A percentile compares a stretch with the other conserved stretches of the same genome.
phyloP scores from a whole-genome alignment of 2,329 filamentous ascomycete species.

The Apiospora rasikravindrae region DNA sequence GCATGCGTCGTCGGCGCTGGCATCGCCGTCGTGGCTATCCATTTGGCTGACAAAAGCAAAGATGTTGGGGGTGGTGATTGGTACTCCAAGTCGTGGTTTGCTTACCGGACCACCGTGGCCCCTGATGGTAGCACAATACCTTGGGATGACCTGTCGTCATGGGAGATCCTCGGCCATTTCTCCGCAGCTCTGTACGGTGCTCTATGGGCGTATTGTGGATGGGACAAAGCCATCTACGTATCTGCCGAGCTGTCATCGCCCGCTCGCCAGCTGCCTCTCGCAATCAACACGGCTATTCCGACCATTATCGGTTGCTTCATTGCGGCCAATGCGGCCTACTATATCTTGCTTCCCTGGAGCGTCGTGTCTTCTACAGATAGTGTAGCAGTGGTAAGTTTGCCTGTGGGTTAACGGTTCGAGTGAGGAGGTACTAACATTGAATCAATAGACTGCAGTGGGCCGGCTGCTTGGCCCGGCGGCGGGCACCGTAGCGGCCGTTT shows the following conservation, averaged over 20 bases:
- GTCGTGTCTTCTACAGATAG: constrained; percentile 64
- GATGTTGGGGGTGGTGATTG: constrained; percentile 56
- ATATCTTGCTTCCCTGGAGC: constrained; percentile 65
- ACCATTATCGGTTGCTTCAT: constrained; percentile 65
- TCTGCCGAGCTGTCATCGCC: constrained; percentile 58
- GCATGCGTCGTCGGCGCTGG: constrained; percentile 54
- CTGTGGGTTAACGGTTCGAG: not conserved
- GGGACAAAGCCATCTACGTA: constrained; percentile 68
- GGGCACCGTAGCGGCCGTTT: constrained; percentile 58
- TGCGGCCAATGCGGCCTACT: constrained; percentile 65
- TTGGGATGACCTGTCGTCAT: constrained; percentile 54
- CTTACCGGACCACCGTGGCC: constrained; percentile 51
- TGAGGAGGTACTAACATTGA: constrained; percentile 19
- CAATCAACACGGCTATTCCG: constrained; percentile 65
- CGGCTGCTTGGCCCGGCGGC: constrained; percentile 58
- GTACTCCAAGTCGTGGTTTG: constrained; percentile 61
- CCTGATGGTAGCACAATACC: constrained; percentile 55
- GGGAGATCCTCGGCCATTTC: constrained; percentile 65
- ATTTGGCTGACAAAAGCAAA: constrained; percentile 42
- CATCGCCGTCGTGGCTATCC: constrained; percentile 50
- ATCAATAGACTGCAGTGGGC: constrained; percentile 56
- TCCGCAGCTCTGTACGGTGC: constrained; percentile 66
- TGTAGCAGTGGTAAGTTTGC: constrained; percentile 61
- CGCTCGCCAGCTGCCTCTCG: constrained; percentile 60
- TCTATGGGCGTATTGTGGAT: constrained; percentile 69